Conservation (phyloP, 2,329 filamentous ascomycete genomes). For the Cytospora paraplurivora region DNA sequence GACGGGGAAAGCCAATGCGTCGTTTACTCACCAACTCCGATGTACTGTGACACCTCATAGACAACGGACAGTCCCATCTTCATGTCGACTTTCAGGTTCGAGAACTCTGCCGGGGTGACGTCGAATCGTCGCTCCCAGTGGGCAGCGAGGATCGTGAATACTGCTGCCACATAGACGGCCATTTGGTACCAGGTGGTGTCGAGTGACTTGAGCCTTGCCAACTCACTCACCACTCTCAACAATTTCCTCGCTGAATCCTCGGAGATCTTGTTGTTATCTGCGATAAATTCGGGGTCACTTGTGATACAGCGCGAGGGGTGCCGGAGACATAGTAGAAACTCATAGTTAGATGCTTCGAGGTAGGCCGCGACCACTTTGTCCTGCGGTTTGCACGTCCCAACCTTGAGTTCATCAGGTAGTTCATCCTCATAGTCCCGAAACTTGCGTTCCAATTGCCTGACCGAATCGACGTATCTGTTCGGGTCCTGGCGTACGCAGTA, state of each 20-base stretch:
- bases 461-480: constrained; percentile 62
- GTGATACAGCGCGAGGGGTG: constrained; percentile 64
- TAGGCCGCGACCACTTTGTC: constrained; percentile 57
- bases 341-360: constrained; percentile 55
- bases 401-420: constrained; percentile 62
- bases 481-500: constrained; percentile 69
- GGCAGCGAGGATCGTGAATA: constrained; percentile 71
- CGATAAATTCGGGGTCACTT: constrained; percentile 55
- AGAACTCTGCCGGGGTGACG: constrained; percentile 60
- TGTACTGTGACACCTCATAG: constrained; percentile 63
- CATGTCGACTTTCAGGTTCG: constrained; percentile 67
- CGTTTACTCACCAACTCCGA: constrained; percentile 65
- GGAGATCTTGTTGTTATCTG: constrained; percentile 66
- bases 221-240: constrained; percentile 58
- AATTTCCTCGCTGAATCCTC: constrained; percentile 67
- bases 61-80: constrained; percentile 69
- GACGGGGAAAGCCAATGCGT: background rate
- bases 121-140: constrained; percentile 67
- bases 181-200: constrained; percentile 80
- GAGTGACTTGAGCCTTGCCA: constrained; percentile 66
- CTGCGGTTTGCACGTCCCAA: constrained; percentile 46
- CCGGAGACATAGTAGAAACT: constrained; percentile 61
- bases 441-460: constrained; percentile 67
- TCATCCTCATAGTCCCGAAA: constrained; percentile 64
- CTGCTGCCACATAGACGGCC: constrained; percentile 71